Evolutionary conservation across 2,329 filamentous ascomycete genomes (phyloP).

Genomic region (Sarocladium strictum): DNA sequence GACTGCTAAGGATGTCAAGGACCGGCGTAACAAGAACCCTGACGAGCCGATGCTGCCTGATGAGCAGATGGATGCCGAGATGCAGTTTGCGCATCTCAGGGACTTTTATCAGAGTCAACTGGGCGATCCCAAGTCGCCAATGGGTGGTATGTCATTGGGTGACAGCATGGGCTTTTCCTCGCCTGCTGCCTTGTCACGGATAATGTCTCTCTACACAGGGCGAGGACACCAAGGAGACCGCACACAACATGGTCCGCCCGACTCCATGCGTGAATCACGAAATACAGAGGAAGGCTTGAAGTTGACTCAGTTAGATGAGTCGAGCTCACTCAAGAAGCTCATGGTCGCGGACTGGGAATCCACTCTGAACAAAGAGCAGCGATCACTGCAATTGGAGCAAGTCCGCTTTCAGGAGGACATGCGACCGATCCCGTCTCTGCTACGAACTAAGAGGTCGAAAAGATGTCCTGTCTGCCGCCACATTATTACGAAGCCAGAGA

Average conservation of each 20-base stretch:
- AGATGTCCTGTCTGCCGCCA: constrained; percentile 89
- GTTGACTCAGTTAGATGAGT: constrained; percentile 56
- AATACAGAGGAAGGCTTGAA: constrained; percentile 66
- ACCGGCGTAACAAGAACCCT: constrained; percentile 42
- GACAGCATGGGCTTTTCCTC: constrained; percentile 55
- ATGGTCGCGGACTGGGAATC: constrained; percentile 56
- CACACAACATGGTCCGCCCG: constrained; percentile 60
- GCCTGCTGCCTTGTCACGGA: constrained; percentile 74
- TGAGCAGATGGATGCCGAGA: constrained; percentile 53
- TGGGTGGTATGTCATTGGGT: constrained; percentile 36
- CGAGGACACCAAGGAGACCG: constrained; percentile 51
- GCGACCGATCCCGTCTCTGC: constrained; percentile 72
- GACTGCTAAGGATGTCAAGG: constrained; percentile 44
- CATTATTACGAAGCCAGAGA: constrained; percentile 90
- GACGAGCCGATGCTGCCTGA: constrained; percentile 32
- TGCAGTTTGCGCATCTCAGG: constrained; percentile 68
- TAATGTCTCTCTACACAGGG: constrained; percentile 85
- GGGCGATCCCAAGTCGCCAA: constrained; percentile 50
- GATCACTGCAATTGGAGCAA: constrained; percentile 44
- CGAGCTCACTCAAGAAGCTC: constrained; percentile 53
- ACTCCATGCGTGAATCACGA: constrained; percentile 75
- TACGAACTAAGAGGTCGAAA: constrained; percentile 90
- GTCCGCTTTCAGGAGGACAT: constrained; percentile 66
- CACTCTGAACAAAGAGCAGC: constrained; percentile 47
- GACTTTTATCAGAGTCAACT: constrained; percentile 80